Base-by-base conservation (phyloP, 2,329 filamentous ascomycete genomes). In the Fusarium setosum region DNA sequence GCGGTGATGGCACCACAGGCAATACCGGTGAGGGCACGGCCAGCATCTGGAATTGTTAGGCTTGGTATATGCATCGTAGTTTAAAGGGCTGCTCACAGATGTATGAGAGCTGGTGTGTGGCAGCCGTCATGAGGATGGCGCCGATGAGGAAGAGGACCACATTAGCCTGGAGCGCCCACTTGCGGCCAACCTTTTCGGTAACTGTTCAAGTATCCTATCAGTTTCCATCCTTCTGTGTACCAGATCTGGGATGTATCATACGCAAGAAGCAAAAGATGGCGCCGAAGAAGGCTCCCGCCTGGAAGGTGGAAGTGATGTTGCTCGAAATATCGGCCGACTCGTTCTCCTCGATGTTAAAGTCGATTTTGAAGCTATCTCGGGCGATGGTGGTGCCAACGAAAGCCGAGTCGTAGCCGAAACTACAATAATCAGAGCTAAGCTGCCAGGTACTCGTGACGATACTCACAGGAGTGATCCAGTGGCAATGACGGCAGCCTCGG, bases 1-100 rank as follows among this genome's bases (percentile, higher is more conserved):
- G 85, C 86, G 9, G 82, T 84, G 70, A 87, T 80, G 37, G 85
- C 73, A n/a, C 86, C 86, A 42, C 86, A 82, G 18, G 84, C 86
- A 72, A 86, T 81, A 2, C 86, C 86, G 2, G 84, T 86, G 31
- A 88, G 76, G 62, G 86, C 84, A 11, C 88, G 84, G 1, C 88
- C 55, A 82, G 81, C 71, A 83, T 88, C 86, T 89, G 12, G 3
- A 15, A 2, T 4, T 32, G 13, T 60, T 35, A 68, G 45, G 31
- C 2, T n/a, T 3, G 1, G 1, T 5, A 2, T 0, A 4, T 4
- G 9, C 1, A 6, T 6, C 13, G 6, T 2, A 2, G 13, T 18
- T 3, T n/a, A 0, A 6, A 7, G 4, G 2, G 7, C 13, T 15
- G 23, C 71, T 61, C 45, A 75, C 69, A 82, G 61, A 89, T 85